phyloP scores from a whole-genome alignment of 345 rosid species.

The Citrus glauca region DNA sequence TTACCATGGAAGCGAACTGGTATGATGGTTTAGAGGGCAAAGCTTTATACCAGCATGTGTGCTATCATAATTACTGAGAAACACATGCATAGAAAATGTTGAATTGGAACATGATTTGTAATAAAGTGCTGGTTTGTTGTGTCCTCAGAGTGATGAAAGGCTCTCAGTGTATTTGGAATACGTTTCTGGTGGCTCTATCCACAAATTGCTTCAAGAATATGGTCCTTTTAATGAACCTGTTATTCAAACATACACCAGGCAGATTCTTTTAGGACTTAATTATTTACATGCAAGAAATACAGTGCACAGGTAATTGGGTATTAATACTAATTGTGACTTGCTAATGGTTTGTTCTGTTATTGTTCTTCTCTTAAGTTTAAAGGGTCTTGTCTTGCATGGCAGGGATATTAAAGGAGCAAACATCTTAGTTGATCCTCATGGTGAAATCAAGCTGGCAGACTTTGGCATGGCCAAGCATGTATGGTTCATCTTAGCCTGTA shows the following conservation, averaged over 20 bases:
- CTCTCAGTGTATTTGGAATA: slow-evolving; percentile 95
- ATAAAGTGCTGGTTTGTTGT: slow-evolving; percentile 19
- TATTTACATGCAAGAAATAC: slow-evolving; percentile 91
- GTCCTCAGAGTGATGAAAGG: slow-evolving; percentile 71
- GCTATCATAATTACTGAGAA: neutral
- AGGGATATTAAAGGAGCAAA: slow-evolving; percentile 99
- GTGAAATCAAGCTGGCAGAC: slow-evolving; percentile 92
- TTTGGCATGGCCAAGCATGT: slow-evolving; percentile 99
- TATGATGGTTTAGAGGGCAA: slow-evolving; percentile 22
- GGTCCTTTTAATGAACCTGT: slow-evolving; percentile 91
- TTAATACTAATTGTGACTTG: slow-evolving; percentile 6
- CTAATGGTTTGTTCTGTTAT: neutral
- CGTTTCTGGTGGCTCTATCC: slow-evolving; percentile 94
- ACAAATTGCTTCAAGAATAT: slow-evolving; percentile 91
- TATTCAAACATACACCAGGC: slow-evolving; percentile 88
- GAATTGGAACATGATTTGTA: slow-evolving; percentile 20
- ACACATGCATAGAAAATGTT: neutral
- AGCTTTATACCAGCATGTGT: neutral
- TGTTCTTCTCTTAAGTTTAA: neutral
- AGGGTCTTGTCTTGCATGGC: slow-evolving; percentile 21
- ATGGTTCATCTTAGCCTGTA: slow-evolving; percentile 17
- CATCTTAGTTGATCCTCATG: slow-evolving; percentile 90
- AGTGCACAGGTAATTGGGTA: slow-evolving; percentile 69
- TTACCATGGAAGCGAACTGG: slow-evolving; percentile 94
- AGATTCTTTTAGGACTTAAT: slow-evolving; percentile 82